A percentile compares a stretch with the other conserved stretches of the same genome.
Evolutionary conservation across 2,329 filamentous ascomycete species (phyloP).

Genomic region (Colletotrichum lindemuthianum): DNA sequence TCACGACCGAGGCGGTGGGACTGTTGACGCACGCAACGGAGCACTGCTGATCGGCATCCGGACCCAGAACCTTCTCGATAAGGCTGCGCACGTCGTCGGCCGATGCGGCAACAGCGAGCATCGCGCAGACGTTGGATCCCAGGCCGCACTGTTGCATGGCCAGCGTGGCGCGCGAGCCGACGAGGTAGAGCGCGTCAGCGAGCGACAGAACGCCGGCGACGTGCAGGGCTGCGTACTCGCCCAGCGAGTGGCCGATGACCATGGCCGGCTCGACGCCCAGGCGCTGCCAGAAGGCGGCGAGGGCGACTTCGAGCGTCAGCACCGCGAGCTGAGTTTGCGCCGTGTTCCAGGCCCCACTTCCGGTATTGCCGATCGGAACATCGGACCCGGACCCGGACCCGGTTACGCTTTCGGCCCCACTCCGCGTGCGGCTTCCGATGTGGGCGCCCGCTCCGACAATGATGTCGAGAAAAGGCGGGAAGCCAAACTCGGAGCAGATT

Average conservation of each 20-base stretch:
- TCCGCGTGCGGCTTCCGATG: no score
- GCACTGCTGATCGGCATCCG: neutral
- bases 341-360: conserved; percentile 6
- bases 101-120: no score
- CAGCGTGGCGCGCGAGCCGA: conserved; percentile 68
- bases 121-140: no score
- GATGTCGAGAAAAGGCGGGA: conserved; percentile 51
- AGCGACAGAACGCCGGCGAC: conserved; percentile 76
- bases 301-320: conserved; percentile 45
- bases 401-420: no score
- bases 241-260: conserved; percentile 49
- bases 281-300: conserved; percentile 44
- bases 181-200: conserved; percentile 76
- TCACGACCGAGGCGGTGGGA: conserved; percentile 69
- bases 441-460: conserved; percentile 41
- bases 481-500: conserved; percentile 44
- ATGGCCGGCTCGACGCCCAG: conserved; percentile 42
- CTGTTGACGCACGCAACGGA: conserved; percentile 70
- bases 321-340: conserved; percentile 49
- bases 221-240: conserved; percentile 69
- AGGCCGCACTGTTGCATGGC: neutral
- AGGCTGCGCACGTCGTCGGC: no score
- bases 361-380: conserved; percentile 6
- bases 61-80: no score
- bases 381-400: no score